These are phyloP conservation scores for Pseudogymnoascus sp. DNA, from an alignment of 2,329 filamentous ascomycete genomes.

Conservation along the genomic window DNA sequence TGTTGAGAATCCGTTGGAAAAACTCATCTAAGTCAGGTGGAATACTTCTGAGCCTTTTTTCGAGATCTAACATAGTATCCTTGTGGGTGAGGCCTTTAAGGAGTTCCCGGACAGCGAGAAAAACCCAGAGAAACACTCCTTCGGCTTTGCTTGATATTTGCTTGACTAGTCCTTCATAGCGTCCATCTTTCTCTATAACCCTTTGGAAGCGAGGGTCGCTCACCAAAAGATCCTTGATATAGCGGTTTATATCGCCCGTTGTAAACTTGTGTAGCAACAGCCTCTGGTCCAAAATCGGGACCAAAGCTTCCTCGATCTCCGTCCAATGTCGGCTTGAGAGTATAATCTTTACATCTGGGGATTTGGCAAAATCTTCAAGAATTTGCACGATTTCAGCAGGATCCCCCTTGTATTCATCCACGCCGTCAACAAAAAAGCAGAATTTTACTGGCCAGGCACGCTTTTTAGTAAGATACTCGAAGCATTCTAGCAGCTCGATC, in stretches of 20 bases:
- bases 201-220: neutral
- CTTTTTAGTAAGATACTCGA: neutral
- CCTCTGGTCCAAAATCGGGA: neutral
- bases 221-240: neutral
- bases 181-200: neutral
- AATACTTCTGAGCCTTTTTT: constrained; percentile 15
- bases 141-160: neutral
- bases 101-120: constrained; percentile 10
- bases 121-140: constrained; percentile 15
- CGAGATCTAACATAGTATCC: constrained; percentile 18
- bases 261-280: neutral
- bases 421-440: constrained; percentile 18
- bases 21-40: constrained; percentile 20
- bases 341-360: constrained; percentile 15
- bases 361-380: neutral
- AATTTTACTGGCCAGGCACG: constrained; percentile 7
- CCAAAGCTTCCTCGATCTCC: constrained; percentile 10
- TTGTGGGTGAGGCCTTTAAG: constrained; percentile 9
- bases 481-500: constrained; percentile 5
- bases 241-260: neutral
- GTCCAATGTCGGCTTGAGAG: constrained; percentile 16
- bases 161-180: neutral
- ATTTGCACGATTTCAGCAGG: constrained; percentile 2
- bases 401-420: constrained; percentile 18
- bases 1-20: constrained; percentile 18